Base-by-base conservation (phyloP, 140 eudicot genomes). In the Senecio squalidus region DNA sequence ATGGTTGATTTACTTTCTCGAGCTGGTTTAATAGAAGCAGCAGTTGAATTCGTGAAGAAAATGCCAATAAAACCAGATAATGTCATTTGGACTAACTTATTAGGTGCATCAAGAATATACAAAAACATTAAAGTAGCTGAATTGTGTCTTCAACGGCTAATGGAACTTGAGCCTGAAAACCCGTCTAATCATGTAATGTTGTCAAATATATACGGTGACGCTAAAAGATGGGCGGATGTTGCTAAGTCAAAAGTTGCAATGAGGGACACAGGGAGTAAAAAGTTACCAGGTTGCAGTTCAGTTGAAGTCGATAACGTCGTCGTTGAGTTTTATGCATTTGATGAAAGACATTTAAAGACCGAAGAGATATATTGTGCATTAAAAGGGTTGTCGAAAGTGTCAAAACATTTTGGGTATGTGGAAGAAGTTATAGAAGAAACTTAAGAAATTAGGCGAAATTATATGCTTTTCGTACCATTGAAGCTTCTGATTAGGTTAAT, bases 121-220 rank as follows among this genome's bases (percentile, higher is more conserved):
- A 81, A 69, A 64, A 84, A 84, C 17, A 41, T 81, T 18, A 51
- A 88, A 6, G 21, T 81, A 55, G 87, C 96, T 58, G 96, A 88
- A 70, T 33, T 84, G 64, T 80, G 90, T 13, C 84, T 84, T 56
- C 50, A 76, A 66, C 64, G 48, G 1, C 80, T 88, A 16, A 76
- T 76, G 30, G 81, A 81, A 64, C 81, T 78, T 55, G 90, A 81
- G 20, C 90, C 87, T 1, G 70, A 80, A 33, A 84, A 88, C 55
- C 96, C 94, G 8, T 68, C 96, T 41, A 88, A 84, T 31, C 76
- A 81, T 61, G 94, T 88, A 20, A 78, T 84, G 86, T 67, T 84
- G 22, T 74, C 87, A 1, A 88, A 84, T 58, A 69, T 88, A 55
- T 88, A 88, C n/a, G 84, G 94, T 11, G 94, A 75, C 61, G 90